Evolutionary conservation across 2,329 filamentous ascomycete genomes (phyloP), one percentile per base, ranked within the genome.

Genomic region (Colletotrichum australisinense): DNA sequence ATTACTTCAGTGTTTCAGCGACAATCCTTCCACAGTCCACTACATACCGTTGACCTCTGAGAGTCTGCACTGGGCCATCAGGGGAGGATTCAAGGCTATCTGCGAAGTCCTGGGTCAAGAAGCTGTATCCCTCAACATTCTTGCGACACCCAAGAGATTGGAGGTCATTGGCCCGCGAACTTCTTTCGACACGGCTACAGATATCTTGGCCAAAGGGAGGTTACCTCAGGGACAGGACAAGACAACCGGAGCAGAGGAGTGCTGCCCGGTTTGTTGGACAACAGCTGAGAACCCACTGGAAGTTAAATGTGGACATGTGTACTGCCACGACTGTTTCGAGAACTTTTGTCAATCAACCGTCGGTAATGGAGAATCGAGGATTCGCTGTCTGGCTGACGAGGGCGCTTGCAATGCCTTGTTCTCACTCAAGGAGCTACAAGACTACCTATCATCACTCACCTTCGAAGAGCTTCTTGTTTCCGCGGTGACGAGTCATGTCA

Each of bases 291-390:
- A 83, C 5, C 75, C 81, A 0, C 68, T 86, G 14, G 75, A 55
- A 11, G 83, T 80, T 5, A 55, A 63, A 2, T 87, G 86, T 74
- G 77, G 75, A 1, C 86, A 88, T 71, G 52, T 79, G 12, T 87
- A 86, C 73, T 88, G 85, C 75, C 72, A 75, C 0, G 78, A 80
- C 24, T 88, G 86, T 74, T 86, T 88, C 60, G 76, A 80, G 59
- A 76, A 77, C 53, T 74, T 82, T 9, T 83, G 82, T 68, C 65
- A 57, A 14, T 56, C 69, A 7, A 69, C 64, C 19, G 56, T 74
- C 5, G 38, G 57, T 19, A 1, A 28, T 7, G 30, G 16, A 5
- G 49, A 35, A n/a, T 42, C 63, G 22, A n/a, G 24, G 0, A 35
- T 84, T 57, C 49, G 24, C 30, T 82, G 81, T 74, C 72, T 74